Percentiles rank a stretch among this genome's conserved stretches.
Conservation (phyloP, 1,284 basidiomycete species). For the Schizopora paradoxa region DNA sequence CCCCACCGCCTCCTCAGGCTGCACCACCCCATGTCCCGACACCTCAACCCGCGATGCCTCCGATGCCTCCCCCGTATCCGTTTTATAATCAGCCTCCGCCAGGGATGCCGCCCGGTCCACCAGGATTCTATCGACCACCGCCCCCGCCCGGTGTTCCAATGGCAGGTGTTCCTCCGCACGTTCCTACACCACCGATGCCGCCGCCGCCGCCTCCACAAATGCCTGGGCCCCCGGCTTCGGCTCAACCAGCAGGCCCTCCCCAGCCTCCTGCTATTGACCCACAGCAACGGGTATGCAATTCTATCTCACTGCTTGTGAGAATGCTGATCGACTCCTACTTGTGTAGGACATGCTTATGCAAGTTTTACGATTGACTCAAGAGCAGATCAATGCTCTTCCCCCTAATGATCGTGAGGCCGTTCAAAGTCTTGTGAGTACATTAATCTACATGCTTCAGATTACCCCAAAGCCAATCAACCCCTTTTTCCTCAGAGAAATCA, state of each 20-base stretch:
- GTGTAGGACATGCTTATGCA: slow-evolving; percentile 76
- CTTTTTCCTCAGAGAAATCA: too few species aligned
- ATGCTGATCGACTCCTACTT: background rate
- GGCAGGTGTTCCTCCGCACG: slow-evolving; percentile 16
- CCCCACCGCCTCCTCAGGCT: slow-evolving; percentile 23
- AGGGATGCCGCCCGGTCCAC: slow-evolving; percentile 20
- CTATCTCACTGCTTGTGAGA: slow-evolving; percentile 11
- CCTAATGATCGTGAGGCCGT: slow-evolving; percentile 83
- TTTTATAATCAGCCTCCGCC: slow-evolving; percentile 25
- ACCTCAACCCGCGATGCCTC: slow-evolving; percentile 25
- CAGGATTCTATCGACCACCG: slow-evolving; percentile 23
- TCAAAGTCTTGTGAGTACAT: slow-evolving; percentile 64
- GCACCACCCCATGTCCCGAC: slow-evolving; percentile 21
- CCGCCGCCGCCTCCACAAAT: slow-evolving; percentile 27
- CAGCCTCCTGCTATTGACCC: slow-evolving; percentile 27
- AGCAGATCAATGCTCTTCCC: slow-evolving; percentile 84
- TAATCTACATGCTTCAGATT: too few species aligned
- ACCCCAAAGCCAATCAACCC: too few species aligned
- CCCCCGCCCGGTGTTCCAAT: slow-evolving; percentile 29
- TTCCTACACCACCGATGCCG: slow-evolving; percentile 4
- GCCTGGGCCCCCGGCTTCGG: slow-evolving; percentile 40
- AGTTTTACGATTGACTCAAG: slow-evolving; percentile 79
- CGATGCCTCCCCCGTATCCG: slow-evolving; percentile 16
- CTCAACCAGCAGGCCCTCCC: slow-evolving; percentile 29
- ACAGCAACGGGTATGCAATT: slow-evolving; percentile 26